phyloP scores from a whole-genome alignment of 805 yeast species.

The Blastobotrys parvus region DNA sequence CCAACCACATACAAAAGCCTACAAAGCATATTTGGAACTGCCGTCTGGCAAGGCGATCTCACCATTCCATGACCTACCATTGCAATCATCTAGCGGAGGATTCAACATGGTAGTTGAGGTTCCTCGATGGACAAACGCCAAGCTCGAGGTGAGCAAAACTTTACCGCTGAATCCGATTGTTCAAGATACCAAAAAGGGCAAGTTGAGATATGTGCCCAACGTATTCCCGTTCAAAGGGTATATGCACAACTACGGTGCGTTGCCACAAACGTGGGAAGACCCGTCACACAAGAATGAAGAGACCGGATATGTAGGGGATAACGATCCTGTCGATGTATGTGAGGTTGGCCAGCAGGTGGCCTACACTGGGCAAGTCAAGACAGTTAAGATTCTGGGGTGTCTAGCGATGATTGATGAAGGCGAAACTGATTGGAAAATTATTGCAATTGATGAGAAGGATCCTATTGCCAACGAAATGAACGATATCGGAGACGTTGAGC shows the following conservation, averaged over 20 bases:
- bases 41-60: slow-evolving; percentile 67
- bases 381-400: slow-evolving; percentile 88
- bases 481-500: slow-evolving; percentile 60
- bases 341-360: slow-evolving; percentile 68
- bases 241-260: slow-evolving; percentile 64
- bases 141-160: slow-evolving; percentile 63
- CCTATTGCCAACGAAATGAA: slow-evolving; percentile 53
- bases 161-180: slow-evolving; percentile 62
- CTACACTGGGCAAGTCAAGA: slow-evolving; percentile 62
- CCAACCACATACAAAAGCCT: slow-evolving; percentile 75
- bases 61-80: slow-evolving; percentile 75
- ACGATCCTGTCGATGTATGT: slow-evolving; percentile 91
- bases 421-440: slow-evolving; percentile 92
- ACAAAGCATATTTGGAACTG: slow-evolving; percentile 70
- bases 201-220: slow-evolving; percentile 68
- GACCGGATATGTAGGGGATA: slow-evolving; percentile 65
- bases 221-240: slow-evolving; percentile 79
- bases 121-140: slow-evolving; percentile 85
- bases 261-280: slow-evolving; percentile 88
- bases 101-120: slow-evolving; percentile 82
- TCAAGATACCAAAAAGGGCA: slow-evolving; percentile 71
- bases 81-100: slow-evolving; percentile 49
- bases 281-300: slow-evolving; percentile 48
- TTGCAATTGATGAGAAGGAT: slow-evolving; percentile 61
- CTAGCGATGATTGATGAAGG: slow-evolving; percentile 96